Base-by-base conservation (phyloP, 1,139 yeast species). In the Kurtzmaniella quercitrusa region DNA sequence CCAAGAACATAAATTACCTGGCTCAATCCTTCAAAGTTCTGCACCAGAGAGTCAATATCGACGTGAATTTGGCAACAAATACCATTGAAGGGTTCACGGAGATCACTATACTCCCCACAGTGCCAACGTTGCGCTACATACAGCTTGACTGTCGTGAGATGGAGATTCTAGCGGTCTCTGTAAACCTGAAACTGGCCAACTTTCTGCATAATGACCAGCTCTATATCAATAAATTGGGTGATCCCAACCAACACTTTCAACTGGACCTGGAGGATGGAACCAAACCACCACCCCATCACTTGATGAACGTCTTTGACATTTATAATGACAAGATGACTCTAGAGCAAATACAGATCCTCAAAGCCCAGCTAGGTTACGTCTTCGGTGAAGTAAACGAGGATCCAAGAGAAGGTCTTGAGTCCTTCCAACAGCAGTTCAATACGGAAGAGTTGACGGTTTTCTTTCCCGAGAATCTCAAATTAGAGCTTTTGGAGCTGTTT, bases 71-170 rank as follows among this genome's bases (percentile, higher is more conserved):
- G 37, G 73, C 81, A 17, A 64, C 67, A 36, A 75, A 76, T 46
- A 56, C 62, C 18, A 63, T 83, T 10, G 63, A 63, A n/a, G 98
- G 98, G 12, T 75, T 79, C 53, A 89, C 98, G 0, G 97, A 90
- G 58, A 66, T 93, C 33, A 85, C 94, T 1, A 70, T 91, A 12
- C 68, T 87, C 18, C 97, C 98, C 0, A 68, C 82, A 2, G 79
- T 82, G 16, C 77, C 79, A 10, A 61, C 70, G 1, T 65, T 91
- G 38, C 79, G 77, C 44, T 68, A 70, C 12, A 70, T 93, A 27
- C 77, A 79, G 44, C 68, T 93, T 44, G 98, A 93, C 60, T 88
- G 95, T 50, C 79, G 96, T 46, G 91, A 88, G 48, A 77, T 89
- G 66, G 68, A 67, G 40, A 78, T 91, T 37, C 73, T 74, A 27